Percentiles rank a stretch among this genome's conserved stretches.
Evolutionary conservation across 148 eudicot genomes (phyloP).

Genomic region (Rhododendron ovatum): DNA sequence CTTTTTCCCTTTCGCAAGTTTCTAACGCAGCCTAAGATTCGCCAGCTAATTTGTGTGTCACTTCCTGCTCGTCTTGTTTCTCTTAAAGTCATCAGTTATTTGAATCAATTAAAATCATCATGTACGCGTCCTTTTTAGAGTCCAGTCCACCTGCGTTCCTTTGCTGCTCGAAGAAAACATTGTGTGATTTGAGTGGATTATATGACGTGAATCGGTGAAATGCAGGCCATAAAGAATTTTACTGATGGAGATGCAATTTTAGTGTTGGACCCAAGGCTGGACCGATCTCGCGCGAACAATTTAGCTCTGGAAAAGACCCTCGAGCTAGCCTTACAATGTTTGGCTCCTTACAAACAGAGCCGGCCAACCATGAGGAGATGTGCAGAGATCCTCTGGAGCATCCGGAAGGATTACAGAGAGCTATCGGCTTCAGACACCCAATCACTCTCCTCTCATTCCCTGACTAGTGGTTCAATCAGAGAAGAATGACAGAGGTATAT

Average conservation of each 20-base stretch:
- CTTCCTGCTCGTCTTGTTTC: not conserved
- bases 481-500: constrained; percentile 11
- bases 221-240: constrained; percentile 75
- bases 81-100: not conserved
- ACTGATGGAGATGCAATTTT: constrained; percentile 57
- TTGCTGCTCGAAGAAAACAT: not conserved
- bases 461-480: constrained; percentile 21
- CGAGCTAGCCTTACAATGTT: constrained; percentile 61
- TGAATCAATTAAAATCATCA: not conserved
- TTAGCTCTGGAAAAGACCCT: constrained; percentile 56
- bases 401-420: constrained; percentile 67
- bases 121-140: not conserved
- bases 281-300: constrained; percentile 41
- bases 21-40: not conserved
- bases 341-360: constrained; percentile 49
- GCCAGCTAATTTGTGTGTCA: not conserved
- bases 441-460: constrained; percentile 23
- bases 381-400: constrained; percentile 75
- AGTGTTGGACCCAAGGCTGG: constrained; percentile 66
- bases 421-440: constrained; percentile 21
- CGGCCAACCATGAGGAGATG: constrained; percentile 81
- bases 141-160: not conserved
- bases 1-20: not conserved
- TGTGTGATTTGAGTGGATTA: not conserved
- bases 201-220: not conserved